Conservation (phyloP, 768 basidiomycete species). For the Phylloporus rhodoxanthus region DNA sequence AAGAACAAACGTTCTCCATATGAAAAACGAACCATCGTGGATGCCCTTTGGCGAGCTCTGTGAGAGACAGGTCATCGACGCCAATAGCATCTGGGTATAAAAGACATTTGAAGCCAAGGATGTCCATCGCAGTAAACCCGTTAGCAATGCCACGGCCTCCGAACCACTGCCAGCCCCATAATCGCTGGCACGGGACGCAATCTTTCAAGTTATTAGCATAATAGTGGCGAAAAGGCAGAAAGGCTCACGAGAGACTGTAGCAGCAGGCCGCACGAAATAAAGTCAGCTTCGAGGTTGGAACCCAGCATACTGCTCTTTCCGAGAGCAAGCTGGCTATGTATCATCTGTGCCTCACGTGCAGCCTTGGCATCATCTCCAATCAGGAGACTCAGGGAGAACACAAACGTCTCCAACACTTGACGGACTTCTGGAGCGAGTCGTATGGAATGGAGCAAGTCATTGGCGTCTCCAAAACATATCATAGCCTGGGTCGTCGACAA, state of each 20-base stretch:
- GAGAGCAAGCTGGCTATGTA: slow-evolving; percentile 58
- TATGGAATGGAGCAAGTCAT: slow-evolving; percentile 46
- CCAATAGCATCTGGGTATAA: slow-evolving; percentile 61
- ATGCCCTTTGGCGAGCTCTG: slow-evolving; percentile 38
- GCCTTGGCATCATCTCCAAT: slow-evolving; percentile 67
- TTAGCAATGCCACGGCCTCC: slow-evolving; percentile 48
- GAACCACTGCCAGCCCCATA: slow-evolving; percentile 58
- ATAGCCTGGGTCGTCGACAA: slow-evolving; percentile 58
- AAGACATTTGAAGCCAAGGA: slow-evolving; percentile 60
- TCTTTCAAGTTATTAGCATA: slow-evolving; percentile 33
- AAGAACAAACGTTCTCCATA: slow-evolving; percentile 71
- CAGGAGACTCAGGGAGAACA: slow-evolving; percentile 51
- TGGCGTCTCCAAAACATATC: slow-evolving; percentile 42
- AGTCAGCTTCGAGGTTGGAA: slow-evolving; percentile 58
- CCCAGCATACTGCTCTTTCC: slow-evolving; percentile 54
- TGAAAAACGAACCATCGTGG: slow-evolving; percentile 28
- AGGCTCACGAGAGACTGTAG: slow-evolving; percentile 54
- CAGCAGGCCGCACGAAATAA: slow-evolving; percentile 55
- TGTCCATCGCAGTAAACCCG: slow-evolving; percentile 54
- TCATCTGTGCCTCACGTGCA: slow-evolving; percentile 65
- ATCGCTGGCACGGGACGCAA: slow-evolving; percentile 50
- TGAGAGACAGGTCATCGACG: slow-evolving; percentile 57
- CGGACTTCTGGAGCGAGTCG: slow-evolving; percentile 49
- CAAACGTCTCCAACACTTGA: slow-evolving; percentile 55
- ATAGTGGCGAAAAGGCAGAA: not conserved